Base-by-base conservation (phyloP, 257 asterid genomes). In the Solanum habrochaites region DNA sequence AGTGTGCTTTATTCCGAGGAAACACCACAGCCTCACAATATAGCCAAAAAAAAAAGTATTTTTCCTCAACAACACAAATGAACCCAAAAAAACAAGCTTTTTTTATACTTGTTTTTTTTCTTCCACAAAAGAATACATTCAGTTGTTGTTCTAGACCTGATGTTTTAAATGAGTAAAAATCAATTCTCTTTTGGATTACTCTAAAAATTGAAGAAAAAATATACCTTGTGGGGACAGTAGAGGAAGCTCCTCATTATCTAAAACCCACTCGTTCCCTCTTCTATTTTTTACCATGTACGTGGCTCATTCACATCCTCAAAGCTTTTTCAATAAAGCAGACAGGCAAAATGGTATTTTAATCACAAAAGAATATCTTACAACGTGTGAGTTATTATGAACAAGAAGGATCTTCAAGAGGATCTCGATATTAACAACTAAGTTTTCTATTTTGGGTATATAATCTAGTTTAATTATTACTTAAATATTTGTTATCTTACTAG, bases 11-110 rank as follows among this genome's bases (percentile, higher is more conserved):
- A 67, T 87, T 58, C 87, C 16, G 23, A 83, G 90, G 89, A 83
- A 80, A 60, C 89, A 91, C 93, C 94, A 87, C 93, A 91, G 91
- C 97, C 97, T 94, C 95, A 91, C 89, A 92, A 93, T 91, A 86
- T 89, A 85, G 70, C 89, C 86, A 64, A 86, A 89, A 81, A 45
- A 25, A 82, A 87, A 64, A 83, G 21, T 81, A 62, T 83, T 78
- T 88, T 85, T 81, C 70, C 86, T 35, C 43, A 78, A 37, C 74
- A 70, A 58, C 4, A 84, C 37, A 32, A 14, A 37, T 77, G 70
- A 85, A 73, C 81, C 84, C 64, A 71, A 7, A 16, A 45, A 23
- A 20, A 31, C 13, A 23, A 67, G 13, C 43, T 20, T 70, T 86
- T 67, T 35, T 43, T 62, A 35, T 40, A 67, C 25, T 86, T 47